phyloP scores from a whole-genome alignment of 352 stramenopile genomes.

The Phytophthora brassicae region DNA sequence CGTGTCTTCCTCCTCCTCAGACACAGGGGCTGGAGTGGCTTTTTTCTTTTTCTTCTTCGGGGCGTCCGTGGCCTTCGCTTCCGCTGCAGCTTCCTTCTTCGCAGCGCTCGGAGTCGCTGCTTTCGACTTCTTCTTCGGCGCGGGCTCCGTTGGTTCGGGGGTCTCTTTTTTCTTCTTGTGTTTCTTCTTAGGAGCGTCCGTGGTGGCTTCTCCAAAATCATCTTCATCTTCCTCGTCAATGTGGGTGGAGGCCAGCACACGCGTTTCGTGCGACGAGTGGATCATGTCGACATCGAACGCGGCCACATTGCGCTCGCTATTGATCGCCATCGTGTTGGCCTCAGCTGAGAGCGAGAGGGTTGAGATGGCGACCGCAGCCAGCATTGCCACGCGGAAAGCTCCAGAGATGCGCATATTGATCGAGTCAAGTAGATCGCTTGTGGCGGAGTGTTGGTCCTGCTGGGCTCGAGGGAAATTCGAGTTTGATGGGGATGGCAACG shows the following conservation, averaged over 20 bases:
- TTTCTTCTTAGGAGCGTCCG: conserved; percentile 39
- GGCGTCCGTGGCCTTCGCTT: conserved; percentile 42
- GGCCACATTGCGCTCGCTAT: conserved; percentile 19
- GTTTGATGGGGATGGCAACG: conserved; percentile 45
- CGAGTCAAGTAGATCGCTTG: neutral
- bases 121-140: neutral
- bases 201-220: conserved; percentile 2
- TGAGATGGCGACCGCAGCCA: conserved; percentile 50
- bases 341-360: conserved; percentile 34
- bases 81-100: conserved; percentile 43
- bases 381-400: conserved; percentile 52
- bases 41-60: conserved; percentile 36
- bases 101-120: conserved; percentile 10
- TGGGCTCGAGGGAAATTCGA: conserved; percentile 55
- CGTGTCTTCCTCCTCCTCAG: conserved; percentile 14
- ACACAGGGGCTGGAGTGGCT: neutral
- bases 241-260: conserved; percentile 29
- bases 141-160: neutral
- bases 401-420: conserved; percentile 66
- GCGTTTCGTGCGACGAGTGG: conserved; percentile 29
- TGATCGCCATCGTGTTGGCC: conserved; percentile 21
- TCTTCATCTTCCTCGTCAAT: conserved; percentile 27
- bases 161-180: conserved; percentile 35
- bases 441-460: conserved; percentile 17
- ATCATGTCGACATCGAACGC: conserved; percentile 30